Evolutionary conservation across 352 stramenopile species (phyloP).

Genomic region (Globisporangium polare): DNA sequence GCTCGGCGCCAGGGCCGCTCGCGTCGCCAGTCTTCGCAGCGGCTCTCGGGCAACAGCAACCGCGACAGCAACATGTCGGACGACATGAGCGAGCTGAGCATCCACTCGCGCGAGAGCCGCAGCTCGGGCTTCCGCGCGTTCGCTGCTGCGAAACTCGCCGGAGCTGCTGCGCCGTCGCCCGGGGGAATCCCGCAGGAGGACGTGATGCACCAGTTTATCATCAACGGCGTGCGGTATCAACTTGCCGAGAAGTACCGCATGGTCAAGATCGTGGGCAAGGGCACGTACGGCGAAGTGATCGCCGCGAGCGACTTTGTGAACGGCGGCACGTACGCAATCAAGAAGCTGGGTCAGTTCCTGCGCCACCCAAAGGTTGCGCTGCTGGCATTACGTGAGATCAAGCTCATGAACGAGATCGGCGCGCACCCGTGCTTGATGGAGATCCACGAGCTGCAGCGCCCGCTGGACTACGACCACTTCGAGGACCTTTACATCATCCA

Average conservation of each 20-base stretch:
- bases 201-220: conserved; percentile 88
- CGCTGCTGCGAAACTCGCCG: conserved; percentile 21
- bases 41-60: conserved; percentile 25
- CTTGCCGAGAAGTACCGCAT: conserved; percentile 86
- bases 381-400: conserved; percentile 82
- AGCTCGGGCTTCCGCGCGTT: conserved; percentile 42
- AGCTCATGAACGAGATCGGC: conserved; percentile 85
- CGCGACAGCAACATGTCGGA: conserved; percentile 28
- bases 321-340: conserved; percentile 85
- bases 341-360: conserved; percentile 85
- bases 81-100: conserved; percentile 19
- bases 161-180: conserved; percentile 3
- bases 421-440: conserved; percentile 75
- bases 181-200: conserved; percentile 32
- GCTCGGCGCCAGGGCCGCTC: conserved; percentile 24
- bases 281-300: conserved; percentile 90
- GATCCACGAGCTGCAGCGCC: conserved; percentile 80
- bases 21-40: conserved; percentile 35
- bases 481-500: conserved; percentile 98
- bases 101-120: conserved; percentile 6
- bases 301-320: conserved; percentile 83
- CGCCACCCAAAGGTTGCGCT: conserved; percentile 82
- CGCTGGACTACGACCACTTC: conserved; percentile 87
- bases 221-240: conserved; percentile 84
- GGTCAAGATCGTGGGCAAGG: conserved; percentile 87